A percentile compares a stretch with the other conserved stretches of the same genome.
Conservation (phyloP, 1,284 basidiomycete genomes). For the Cutaneotrichosporon curvatum region DNA sequence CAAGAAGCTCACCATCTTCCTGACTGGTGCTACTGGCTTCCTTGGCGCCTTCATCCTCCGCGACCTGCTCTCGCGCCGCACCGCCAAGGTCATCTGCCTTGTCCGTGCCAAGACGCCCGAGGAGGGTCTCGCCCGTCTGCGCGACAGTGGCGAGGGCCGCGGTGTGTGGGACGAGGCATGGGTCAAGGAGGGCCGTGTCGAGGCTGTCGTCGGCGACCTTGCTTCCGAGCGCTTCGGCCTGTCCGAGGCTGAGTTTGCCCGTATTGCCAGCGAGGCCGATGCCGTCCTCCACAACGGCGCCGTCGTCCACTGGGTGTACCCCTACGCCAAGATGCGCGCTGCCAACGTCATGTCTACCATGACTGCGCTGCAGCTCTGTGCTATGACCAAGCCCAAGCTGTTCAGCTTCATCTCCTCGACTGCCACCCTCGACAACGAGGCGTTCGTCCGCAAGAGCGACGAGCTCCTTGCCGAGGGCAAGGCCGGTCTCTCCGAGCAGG, state of each 20-base stretch:
- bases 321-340: constrained; percentile 84
- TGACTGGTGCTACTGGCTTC: constrained; percentile 97
- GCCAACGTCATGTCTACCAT: constrained; percentile 89
- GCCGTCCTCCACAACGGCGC: constrained; percentile 93
- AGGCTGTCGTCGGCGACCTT: constrained; percentile 85
- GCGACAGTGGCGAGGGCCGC: constrained; percentile 69
- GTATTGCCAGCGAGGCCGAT: constrained; percentile 68
- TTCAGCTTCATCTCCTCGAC: constrained; percentile 93
- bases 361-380: constrained; percentile 72
- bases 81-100: constrained; percentile 84
- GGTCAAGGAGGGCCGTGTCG: constrained; percentile 62
- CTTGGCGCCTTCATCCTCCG: constrained; percentile 86
- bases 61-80: constrained; percentile 65
- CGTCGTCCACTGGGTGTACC: constrained; percentile 98
- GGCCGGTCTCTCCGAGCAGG: constrained; percentile 74
- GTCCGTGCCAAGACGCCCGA: constrained; percentile 66
- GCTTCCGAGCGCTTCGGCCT: constrained; percentile 71
- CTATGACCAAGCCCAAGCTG: constrained; percentile 64
- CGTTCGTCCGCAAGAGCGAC: constrained; percentile 84
- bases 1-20: constrained; percentile 68
- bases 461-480: constrained; percentile 51
- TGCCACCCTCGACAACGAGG: constrained; percentile 81
- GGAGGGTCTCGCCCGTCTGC: constrained; percentile 64
- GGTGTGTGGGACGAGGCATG: constrained; percentile 92
- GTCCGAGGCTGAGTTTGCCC: constrained; percentile 58